Conservation (phyloP, 2,329 filamentous ascomycete species). For the Ceratocystis destructans region DNA sequence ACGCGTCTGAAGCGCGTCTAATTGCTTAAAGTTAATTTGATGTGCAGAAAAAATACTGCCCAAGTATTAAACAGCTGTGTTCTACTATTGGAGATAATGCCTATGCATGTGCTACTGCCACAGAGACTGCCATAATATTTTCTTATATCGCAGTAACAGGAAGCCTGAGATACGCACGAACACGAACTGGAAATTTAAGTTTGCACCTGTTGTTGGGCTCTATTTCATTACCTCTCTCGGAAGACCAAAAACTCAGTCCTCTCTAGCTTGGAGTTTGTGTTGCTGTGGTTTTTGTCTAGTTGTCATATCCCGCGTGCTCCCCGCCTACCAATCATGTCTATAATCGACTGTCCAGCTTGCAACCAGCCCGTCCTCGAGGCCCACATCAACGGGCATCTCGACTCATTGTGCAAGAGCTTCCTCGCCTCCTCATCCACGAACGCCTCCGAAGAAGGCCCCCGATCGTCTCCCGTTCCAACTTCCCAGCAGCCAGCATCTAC, state of each 20-base stretch:
- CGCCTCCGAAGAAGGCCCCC: neutral
- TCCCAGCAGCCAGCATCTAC: constrained; percentile 19
- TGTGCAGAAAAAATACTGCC: neutral
- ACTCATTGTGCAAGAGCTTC: constrained; percentile 62
- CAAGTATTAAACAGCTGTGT: neutral
- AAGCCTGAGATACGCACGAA: too few species aligned
- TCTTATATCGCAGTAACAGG: too few species aligned
- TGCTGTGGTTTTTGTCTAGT: neutral
- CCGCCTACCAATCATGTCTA: constrained; percentile 13
- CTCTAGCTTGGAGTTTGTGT: neutral
- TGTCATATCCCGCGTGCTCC: too few species aligned
- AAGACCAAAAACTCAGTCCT: neutral
- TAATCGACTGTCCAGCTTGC: constrained; percentile 72
- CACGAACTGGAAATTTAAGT: too few species aligned
- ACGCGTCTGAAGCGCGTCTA: neutral
- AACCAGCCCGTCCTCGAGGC: constrained; percentile 53
- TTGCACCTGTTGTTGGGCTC: too few species aligned
- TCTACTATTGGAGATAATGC: too few species aligned
- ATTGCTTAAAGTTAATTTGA: neutral
- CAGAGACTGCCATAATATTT: too few species aligned
- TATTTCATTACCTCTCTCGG: too few species aligned
- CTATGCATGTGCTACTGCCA: too few species aligned
- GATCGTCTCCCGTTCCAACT: constrained; percentile 12
- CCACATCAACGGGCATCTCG: constrained; percentile 82
- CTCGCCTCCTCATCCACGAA: constrained; percentile 34